Evolutionary conservation across 1,139 yeast species (phyloP).

Genomic region (Yamadazyma atmosphaerica): DNA sequence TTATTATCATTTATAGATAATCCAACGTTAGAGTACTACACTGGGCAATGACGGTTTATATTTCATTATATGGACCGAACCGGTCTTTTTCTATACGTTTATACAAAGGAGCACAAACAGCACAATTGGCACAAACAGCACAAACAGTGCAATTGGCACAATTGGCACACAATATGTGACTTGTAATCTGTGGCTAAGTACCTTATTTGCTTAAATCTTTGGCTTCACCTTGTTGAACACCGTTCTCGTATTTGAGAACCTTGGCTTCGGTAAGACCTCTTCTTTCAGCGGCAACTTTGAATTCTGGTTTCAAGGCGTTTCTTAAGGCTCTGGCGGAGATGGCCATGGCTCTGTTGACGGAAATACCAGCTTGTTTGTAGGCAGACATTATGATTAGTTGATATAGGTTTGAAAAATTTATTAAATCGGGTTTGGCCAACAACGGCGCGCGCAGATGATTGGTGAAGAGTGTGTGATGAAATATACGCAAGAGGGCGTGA

Average conservation of each 20-base stretch:
- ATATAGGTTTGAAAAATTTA: constrained; percentile 1
- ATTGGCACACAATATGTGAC: too few species aligned
- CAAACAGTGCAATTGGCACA: too few species aligned
- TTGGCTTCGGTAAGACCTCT: constrained; percentile 78
- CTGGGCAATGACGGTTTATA: background rate
- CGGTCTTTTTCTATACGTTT: too few species aligned
- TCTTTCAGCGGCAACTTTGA: constrained; percentile 71
- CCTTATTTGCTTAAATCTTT: constrained; percentile 28
- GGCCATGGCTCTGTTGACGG: constrained; percentile 87
- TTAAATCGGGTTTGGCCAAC: constrained; percentile 4
- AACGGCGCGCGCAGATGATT: constrained; percentile 3
- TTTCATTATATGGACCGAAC: background rate
- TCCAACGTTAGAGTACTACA: too few species aligned
- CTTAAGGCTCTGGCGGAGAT: constrained; percentile 90
- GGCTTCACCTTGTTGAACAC: constrained; percentile 43
- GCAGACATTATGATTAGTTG: constrained; percentile 53
- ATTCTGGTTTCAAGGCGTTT: constrained; percentile 84
- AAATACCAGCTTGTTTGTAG: constrained; percentile 85
- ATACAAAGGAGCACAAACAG: too few species aligned
- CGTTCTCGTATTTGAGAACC: constrained; percentile 72
- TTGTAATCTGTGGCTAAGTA: too few species aligned
- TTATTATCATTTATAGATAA: constrained; percentile 1
- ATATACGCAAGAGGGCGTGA: background rate
- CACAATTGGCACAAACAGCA: too few species aligned
- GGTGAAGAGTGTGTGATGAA: constrained; percentile 1